A percentile compares a stretch with the other conserved stretches of the same genome.
phyloP scores from a whole-genome alignment of 345 rosid genomes.

The Pseudoturritis turrita region DNA sequence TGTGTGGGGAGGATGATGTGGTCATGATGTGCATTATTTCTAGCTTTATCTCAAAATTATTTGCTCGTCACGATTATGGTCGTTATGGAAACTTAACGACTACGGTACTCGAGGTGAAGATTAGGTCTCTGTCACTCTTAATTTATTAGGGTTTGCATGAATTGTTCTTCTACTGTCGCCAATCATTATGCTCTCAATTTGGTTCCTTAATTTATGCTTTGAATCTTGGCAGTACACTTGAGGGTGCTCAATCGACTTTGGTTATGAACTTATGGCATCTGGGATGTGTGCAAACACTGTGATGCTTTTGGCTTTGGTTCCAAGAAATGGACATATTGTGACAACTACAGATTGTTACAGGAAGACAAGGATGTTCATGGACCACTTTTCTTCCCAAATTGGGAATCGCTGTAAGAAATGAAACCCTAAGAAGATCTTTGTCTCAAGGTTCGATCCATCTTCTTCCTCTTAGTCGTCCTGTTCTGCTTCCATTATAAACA shows the following conservation, averaged over 20 bases:
- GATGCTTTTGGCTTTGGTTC: slow-evolving; percentile 79
- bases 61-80: slow-evolving; percentile 82
- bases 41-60: too few species aligned
- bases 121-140: not conserved
- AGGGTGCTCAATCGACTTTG: slow-evolving; percentile 89
- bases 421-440: too few species aligned
- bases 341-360: slow-evolving; percentile 84
- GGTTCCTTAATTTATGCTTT: too few species aligned
- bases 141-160: too few species aligned
- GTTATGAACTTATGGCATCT: slow-evolving; percentile 79
- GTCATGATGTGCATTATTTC: too few species aligned
- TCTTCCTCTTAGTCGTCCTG: too few species aligned
- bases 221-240: slow-evolving; percentile 95
- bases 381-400: slow-evolving; percentile 71
- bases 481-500: too few species aligned
- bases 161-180: too few species aligned
- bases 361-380: slow-evolving; percentile 81
- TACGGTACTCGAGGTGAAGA: slow-evolving; percentile 59
- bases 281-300: slow-evolving; percentile 91
- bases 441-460: too few species aligned
- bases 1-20: too few species aligned
- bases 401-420: slow-evolving; percentile 62
- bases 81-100: slow-evolving; percentile 94
- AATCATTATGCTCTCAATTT: not conserved
- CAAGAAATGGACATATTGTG: slow-evolving; percentile 76